These are phyloP conservation scores for Phoenix dactylifera DNA, from an alignment of 176 grass and related monocot species.

Conservation along the genomic window DNA sequence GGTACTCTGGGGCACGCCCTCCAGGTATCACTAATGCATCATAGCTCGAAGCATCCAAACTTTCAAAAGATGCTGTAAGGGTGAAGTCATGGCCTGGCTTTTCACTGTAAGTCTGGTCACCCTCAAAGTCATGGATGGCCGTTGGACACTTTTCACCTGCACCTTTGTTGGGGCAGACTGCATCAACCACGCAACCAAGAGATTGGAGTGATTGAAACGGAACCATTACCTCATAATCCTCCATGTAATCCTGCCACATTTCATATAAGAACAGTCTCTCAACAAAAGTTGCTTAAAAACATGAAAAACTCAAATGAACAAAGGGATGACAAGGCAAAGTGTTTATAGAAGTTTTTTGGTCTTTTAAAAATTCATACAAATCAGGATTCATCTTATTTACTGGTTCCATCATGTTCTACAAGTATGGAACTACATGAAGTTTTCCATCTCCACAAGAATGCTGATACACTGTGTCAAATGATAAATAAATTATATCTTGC, in stretches of 20 bases:
- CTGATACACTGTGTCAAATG: no score
- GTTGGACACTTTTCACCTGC: conserved; percentile 69
- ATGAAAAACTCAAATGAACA: no score
- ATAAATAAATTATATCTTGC: no score
- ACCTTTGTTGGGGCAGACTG: conserved; percentile 61
- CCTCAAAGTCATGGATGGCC: conserved; percentile 93
- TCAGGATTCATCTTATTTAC: no score
- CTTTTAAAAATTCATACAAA: no score
- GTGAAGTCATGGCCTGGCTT: conserved; percentile 88
- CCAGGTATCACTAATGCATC: conserved; percentile 87
- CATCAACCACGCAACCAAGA: conserved; percentile 75
- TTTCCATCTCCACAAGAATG: no score
- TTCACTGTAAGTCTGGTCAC: conserved; percentile 95
- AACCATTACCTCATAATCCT: conserved; percentile 97
- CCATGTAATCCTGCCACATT: conserved; percentile 78
- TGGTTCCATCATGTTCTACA: no score
- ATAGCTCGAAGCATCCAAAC: conserved; percentile 47
- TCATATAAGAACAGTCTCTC: not conserved
- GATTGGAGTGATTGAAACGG: conserved; percentile 90
- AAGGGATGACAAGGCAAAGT: no score
- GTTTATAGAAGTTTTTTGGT: no score
- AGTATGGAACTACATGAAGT: no score
- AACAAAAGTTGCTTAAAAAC: no score
- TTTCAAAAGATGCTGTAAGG: conserved; percentile 61
- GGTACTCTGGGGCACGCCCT: conserved; percentile 76